Conservation (phyloP, 2,329 filamentous ascomycete genomes). For the Botryotinia globosa region DNA sequence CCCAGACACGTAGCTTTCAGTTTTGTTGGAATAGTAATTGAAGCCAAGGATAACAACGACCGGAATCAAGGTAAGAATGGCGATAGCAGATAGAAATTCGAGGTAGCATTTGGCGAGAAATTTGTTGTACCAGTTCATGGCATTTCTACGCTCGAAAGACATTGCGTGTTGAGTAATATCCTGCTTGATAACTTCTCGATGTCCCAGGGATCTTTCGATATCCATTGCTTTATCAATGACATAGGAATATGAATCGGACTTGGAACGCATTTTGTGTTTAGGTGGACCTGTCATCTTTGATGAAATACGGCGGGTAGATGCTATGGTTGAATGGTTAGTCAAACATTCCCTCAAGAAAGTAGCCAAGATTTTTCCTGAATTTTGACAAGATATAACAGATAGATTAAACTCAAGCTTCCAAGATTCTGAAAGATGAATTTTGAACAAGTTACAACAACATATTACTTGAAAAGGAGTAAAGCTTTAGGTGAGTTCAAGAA, state of each 20-base stretch:
- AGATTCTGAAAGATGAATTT: not conserved
- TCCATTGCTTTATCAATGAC: not conserved
- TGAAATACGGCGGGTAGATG: not conserved
- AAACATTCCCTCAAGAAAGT: not conserved
- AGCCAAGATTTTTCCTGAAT: not conserved
- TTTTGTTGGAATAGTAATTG: not conserved
- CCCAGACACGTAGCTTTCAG: not conserved
- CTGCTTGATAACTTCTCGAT: not conserved
- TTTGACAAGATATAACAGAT: rapidly evolving
- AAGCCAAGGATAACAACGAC: not conserved
- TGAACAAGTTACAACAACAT: not conserved
- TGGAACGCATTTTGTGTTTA: not conserved
- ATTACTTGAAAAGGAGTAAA: not conserved
- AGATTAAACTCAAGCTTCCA: not conserved
- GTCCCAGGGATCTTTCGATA: not conserved
- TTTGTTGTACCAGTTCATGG: not conserved
- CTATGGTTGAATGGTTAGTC: not conserved
- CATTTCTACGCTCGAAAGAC: not conserved
- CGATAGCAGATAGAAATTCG: not conserved
- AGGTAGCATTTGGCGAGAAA: not conserved
- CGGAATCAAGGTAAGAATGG: not conserved
- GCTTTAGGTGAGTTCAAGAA: not conserved
- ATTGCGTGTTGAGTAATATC: rapidly evolving
- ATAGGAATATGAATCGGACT: not conserved
- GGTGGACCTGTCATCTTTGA: not conserved